Conservation (phyloP, 2,329 filamentous ascomycete genomes). For the Blastomyces parvus region DNA sequence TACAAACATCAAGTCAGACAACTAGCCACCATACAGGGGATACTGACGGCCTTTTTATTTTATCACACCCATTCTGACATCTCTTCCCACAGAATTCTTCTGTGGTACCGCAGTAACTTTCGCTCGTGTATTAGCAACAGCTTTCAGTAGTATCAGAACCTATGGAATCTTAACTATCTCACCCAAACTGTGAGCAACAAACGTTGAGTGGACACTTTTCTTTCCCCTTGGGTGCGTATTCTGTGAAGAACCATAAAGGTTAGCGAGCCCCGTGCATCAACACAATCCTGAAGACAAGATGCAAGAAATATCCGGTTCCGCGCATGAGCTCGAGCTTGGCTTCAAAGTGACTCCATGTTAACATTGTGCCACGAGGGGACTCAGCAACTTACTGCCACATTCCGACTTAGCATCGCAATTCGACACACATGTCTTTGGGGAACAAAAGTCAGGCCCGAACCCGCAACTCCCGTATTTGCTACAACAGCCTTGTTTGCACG, state of each 20-base stretch:
- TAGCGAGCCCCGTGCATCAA: background rate
- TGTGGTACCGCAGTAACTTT: conserved; percentile 1
- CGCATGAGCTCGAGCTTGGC: background rate
- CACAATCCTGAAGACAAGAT: background rate
- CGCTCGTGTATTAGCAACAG: conserved; percentile 3
- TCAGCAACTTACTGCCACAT: conserved; percentile 21
- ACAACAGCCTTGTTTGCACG: conserved; percentile 8
- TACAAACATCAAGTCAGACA: background rate
- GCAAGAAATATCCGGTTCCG: background rate
- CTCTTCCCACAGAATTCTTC: conserved; percentile 8
- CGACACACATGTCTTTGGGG: conserved; percentile 14
- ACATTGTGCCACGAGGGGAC: background rate
- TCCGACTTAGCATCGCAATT: conserved; percentile 30
- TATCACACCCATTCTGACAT: conserved; percentile 6
- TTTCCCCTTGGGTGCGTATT: conserved; percentile 16
- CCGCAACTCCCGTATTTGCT: conserved; percentile 13
- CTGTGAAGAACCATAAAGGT: conserved; percentile 13
- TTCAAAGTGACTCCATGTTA: background rate
- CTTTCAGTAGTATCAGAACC: background rate
- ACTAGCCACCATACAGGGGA: background rate
- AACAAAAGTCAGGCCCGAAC: conserved; percentile 16
- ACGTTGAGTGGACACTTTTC: conserved; percentile 30
- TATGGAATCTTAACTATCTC: conserved; percentile 1
- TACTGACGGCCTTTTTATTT: conserved; percentile 9
- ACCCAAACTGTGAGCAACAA: conserved; percentile 28